These are phyloP conservation scores for Pichia sp. DNA, from an alignment of 1,139 yeast species.

Conservation along the genomic window DNA sequence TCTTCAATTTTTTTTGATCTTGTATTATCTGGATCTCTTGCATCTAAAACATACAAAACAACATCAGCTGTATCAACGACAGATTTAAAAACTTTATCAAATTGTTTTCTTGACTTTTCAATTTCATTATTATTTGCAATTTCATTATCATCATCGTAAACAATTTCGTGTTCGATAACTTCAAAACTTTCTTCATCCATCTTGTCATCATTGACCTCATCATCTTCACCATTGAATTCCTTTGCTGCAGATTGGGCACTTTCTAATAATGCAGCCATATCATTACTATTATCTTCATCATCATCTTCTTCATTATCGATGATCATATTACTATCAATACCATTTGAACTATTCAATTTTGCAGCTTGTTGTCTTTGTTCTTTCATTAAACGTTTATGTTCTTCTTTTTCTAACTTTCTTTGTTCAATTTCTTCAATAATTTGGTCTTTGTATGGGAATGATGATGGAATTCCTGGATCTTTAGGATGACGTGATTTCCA, in stretches of 20 bases:
- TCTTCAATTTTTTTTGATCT: conserved; percentile 89
- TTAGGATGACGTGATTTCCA: conserved; percentile 83
- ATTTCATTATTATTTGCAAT: conserved; percentile 37
- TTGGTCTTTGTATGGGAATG: conserved; percentile 87
- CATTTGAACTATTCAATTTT: conserved; percentile 33
- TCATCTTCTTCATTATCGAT: conserved; percentile 37
- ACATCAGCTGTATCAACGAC: conserved; percentile 89
- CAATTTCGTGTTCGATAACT: conserved; percentile 43
- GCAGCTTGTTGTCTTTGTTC: conserved; percentile 33
- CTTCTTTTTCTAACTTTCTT: conserved; percentile 54
- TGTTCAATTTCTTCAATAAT: conserved; percentile 77
- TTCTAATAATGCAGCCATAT: conserved; percentile 80
- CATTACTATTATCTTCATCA: conserved; percentile 34
- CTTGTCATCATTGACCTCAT: conserved; percentile 14
- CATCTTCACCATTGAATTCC: conserved; percentile 53
- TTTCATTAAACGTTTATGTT: conserved; percentile 42
- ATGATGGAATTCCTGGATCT: conserved; percentile 92
- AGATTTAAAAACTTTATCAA: conserved; percentile 77
- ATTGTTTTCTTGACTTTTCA: conserved; percentile 87
- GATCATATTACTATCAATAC: background rate
- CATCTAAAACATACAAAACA: conserved; percentile 84
- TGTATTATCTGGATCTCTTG: conserved; percentile 95
- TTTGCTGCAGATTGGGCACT: conserved; percentile 85
- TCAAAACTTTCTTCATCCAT: conserved; percentile 33
- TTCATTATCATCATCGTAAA: conserved; percentile 29